Evolutionary conservation across 116 monocot genomes (phyloP).

Genomic region (Dioscorea cayenensis): DNA sequence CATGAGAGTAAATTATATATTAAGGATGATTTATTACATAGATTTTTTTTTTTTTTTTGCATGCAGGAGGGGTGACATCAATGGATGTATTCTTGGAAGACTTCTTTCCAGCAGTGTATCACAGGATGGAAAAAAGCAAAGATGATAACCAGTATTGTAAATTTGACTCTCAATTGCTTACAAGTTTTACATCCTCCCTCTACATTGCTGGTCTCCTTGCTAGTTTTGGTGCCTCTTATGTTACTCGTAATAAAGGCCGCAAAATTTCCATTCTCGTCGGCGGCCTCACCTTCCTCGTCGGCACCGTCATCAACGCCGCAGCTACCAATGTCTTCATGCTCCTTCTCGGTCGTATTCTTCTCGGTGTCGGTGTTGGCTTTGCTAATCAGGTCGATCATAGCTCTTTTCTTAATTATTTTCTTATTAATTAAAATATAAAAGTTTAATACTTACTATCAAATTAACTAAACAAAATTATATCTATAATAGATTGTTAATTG

Average conservation of each 20-base stretch:
- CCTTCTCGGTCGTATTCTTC: constrained; percentile 34
- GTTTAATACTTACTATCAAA: too few relatives aligned
- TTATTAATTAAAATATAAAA: background rate
- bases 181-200: constrained; percentile 22
- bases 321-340: constrained; percentile 31
- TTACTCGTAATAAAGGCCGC: constrained; percentile 11
- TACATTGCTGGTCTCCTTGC: constrained; percentile 20
- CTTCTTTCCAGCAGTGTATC: constrained; percentile 23
- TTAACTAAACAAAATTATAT: too few relatives aligned
- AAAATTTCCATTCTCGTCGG: constrained; percentile 24
- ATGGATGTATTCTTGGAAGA: constrained; percentile 19
- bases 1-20: too few relatives aligned
- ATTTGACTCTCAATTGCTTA: constrained; percentile 48
- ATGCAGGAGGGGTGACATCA: constrained; percentile 20
- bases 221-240: constrained; percentile 4
- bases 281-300: constrained; percentile 24
- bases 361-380: constrained; percentile 37
- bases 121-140: background rate
- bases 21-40: too few relatives aligned
- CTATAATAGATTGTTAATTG: too few relatives aligned
- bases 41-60: too few relatives aligned
- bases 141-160: constrained; percentile 49
- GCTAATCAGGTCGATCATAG: constrained; percentile 20
- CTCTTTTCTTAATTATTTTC: background rate
- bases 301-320: constrained; percentile 24